phyloP scores from a whole-genome alignment of 805 yeast genomes.

The Kregervanrija pseudodelftensis region DNA sequence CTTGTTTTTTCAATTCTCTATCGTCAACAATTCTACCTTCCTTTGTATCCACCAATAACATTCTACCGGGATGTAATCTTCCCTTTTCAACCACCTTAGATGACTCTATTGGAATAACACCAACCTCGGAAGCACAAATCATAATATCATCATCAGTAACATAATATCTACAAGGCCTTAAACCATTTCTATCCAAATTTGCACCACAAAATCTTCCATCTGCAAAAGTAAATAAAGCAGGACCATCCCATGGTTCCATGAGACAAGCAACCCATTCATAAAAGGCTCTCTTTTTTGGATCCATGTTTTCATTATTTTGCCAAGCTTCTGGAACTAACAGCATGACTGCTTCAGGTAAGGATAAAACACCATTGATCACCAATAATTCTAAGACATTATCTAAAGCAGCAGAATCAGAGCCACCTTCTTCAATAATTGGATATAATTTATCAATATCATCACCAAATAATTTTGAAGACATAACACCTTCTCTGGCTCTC shows the following conservation, averaged over 20 bases:
- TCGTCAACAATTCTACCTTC: constrained; percentile 93
- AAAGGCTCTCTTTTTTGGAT: constrained; percentile 86
- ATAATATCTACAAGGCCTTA: constrained; percentile 97
- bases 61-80: constrained; percentile 90
- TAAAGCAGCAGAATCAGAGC: constrained; percentile 96
- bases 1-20: constrained; percentile 72
- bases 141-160: constrained; percentile 90
- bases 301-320: constrained; percentile 84
- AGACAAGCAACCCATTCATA: constrained; percentile 99
- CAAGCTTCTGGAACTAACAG: constrained; percentile 96
- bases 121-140: constrained; percentile 98
- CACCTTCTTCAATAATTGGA: constrained; percentile 97
- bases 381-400: constrained; percentile 92
- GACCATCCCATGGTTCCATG: constrained; percentile 99
- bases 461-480: constrained; percentile 81
- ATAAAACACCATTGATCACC: constrained; percentile 83
- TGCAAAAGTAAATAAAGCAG: constrained; percentile 92
- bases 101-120: constrained; percentile 86
- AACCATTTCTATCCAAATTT: constrained; percentile 92
- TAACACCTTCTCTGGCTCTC: constrained; percentile 97
- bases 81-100: constrained; percentile 83
- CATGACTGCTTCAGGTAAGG: constrained; percentile 97
- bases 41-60: constrained; percentile 90
- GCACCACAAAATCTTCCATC: constrained; percentile 99
- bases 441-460: constrained; percentile 85